Conservation (phyloP, 495 filamentous ascomycete genomes). For the Aspergillus sparsus region DNA sequence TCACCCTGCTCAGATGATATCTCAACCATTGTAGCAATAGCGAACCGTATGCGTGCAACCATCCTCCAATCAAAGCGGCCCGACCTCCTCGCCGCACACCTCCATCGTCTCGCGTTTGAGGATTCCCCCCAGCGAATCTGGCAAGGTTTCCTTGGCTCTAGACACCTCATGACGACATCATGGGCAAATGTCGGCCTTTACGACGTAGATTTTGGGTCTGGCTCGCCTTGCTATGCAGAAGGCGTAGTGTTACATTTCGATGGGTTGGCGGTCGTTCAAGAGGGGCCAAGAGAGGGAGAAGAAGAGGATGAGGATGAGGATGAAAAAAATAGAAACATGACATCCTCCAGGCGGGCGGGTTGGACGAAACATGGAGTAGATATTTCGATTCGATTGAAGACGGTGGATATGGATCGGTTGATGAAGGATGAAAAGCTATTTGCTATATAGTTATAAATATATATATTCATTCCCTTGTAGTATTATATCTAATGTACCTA, state of each 20-base stretch:
- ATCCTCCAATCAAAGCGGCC: conserved; percentile 23
- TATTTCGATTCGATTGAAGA: conserved; percentile 28
- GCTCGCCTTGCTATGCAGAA: conserved; percentile 28
- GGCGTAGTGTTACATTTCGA: conserved; percentile 30
- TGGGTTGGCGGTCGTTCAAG: conserved; percentile 30
- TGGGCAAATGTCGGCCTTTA: conserved; percentile 33
- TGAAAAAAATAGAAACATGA: too few species aligned
- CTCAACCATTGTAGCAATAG: conserved; percentile 7
- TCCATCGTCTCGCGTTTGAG: conserved; percentile 35
- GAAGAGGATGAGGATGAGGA: not conserved
- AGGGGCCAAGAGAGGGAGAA: conserved; percentile 24
- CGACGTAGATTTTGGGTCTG: conserved; percentile 32
- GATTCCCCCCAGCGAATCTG: conserved; percentile 36
- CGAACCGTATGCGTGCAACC: conserved; percentile 29
- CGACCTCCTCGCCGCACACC: conserved; percentile 24
- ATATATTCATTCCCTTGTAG: too few species aligned
- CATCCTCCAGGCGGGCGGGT: not conserved
- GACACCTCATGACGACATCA: conserved; percentile 34
- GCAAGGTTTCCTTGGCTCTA: conserved; percentile 35
- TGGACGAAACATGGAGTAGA: conserved; percentile 32
- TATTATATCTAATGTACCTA: not conserved
- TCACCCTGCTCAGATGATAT: conserved; percentile 18
- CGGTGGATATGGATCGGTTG: conserved; percentile 32
- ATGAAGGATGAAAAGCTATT: conserved; percentile 15
- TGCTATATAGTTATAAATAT: too few species aligned